These are phyloP conservation scores for Adansonia gregorii DNA, from an alignment of 441 rosid species.

Conservation along the genomic window DNA sequence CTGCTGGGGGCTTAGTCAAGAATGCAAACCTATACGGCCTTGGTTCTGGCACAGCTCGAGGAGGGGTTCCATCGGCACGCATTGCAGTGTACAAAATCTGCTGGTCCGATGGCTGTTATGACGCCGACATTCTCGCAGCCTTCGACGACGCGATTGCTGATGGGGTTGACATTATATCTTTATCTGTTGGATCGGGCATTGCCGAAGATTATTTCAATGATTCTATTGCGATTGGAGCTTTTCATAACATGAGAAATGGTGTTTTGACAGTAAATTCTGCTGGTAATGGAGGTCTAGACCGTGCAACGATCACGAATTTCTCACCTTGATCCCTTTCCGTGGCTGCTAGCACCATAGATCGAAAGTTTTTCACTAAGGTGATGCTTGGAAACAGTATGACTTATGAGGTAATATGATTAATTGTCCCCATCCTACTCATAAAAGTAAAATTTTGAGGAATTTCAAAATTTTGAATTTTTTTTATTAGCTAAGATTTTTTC, in stretches of 20 bases:
- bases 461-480: too few species aligned
- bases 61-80: slow-evolving; percentile 41
- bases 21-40: slow-evolving; percentile 25
- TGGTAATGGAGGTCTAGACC: slow-evolving; percentile 36
- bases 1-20: slow-evolving; percentile 33
- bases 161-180: slow-evolving; percentile 37
- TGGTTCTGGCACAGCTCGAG: slow-evolving; percentile 39
- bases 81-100: slow-evolving; percentile 39
- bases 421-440: neutral
- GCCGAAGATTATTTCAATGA: neutral
- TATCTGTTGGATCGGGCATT: slow-evolving; percentile 1
- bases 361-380: slow-evolving; percentile 27
- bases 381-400: slow-evolving; percentile 33
- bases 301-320: slow-evolving; percentile 9
- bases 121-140: slow-evolving; percentile 32
- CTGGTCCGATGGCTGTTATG: slow-evolving; percentile 9
- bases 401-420: slow-evolving; percentile 22
- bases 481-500: too few species aligned
- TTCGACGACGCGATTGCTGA: slow-evolving; percentile 49
- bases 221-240: slow-evolving; percentile 36
- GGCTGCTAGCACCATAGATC: slow-evolving; percentile 40
- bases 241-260: slow-evolving; percentile 40
- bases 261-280: slow-evolving; percentile 36
- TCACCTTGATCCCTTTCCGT: slow-evolving; percentile 38
- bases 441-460: neutral